phyloP scores from a whole-genome alignment of 208 protist genomes.

The Trypanosoma theileri region DNA sequence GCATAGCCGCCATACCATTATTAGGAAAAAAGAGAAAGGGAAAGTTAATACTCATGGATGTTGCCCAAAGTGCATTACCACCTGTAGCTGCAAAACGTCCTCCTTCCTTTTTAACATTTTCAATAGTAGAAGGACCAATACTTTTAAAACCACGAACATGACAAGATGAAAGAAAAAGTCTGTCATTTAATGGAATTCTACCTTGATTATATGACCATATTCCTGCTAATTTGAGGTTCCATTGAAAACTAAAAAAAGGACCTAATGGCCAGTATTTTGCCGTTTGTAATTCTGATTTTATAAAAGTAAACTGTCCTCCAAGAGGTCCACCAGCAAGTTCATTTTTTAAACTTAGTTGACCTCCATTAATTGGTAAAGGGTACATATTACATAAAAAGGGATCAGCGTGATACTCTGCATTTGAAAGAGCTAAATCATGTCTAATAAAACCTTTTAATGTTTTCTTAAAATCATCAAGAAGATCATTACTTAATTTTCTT shows the following conservation, averaged over 20 bases:
- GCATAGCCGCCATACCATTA: constrained; percentile 82
- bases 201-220: constrained; percentile 63
- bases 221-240: constrained; percentile 60
- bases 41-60: constrained; percentile 80
- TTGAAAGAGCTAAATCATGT: constrained; percentile 51
- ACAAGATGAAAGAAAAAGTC: constrained; percentile 77
- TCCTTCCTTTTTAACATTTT: constrained; percentile 27
- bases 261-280: constrained; percentile 72
- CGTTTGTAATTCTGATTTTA: constrained; percentile 72
- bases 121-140: constrained; percentile 75
- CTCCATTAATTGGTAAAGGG: constrained; percentile 73
- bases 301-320: constrained; percentile 60
- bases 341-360: constrained; percentile 42
- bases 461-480: constrained; percentile 48
- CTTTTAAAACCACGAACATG: constrained; percentile 83
- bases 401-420: constrained; percentile 66
- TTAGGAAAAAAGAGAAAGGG: constrained; percentile 77
- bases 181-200: constrained; percentile 76
- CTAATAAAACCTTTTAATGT: constrained; percentile 75
- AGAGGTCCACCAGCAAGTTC: constrained; percentile 68
- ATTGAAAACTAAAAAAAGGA: constrained; percentile 73
- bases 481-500: constrained; percentile 26
- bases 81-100: constrained; percentile 71
- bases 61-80: constrained; percentile 83
- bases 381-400: constrained; percentile 83